A percentile compares a stretch with the other conserved stretches of the same genome.
These are phyloP conservation scores for Rossbeevera mucosa DNA, from an alignment of 768 basidiomycete species.

Conservation along the genomic window DNA sequence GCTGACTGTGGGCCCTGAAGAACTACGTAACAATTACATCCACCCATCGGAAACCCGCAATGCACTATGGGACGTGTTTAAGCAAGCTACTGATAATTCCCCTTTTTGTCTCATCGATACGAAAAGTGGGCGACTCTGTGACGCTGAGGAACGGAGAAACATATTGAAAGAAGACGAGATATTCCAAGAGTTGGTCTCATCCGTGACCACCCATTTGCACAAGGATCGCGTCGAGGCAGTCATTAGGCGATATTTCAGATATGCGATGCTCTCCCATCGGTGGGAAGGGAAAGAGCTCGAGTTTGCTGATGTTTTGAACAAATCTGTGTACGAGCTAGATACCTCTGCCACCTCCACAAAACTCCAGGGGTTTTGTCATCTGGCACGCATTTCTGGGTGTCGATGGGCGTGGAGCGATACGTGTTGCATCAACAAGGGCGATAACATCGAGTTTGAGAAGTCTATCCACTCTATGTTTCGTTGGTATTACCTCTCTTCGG, in stretches of 20 bases:
- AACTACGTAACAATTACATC: constrained; percentile 6
- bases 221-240: constrained; percentile 2
- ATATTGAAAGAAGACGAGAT: constrained; percentile 11
- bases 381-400: constrained; percentile 6
- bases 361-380: constrained; percentile 15
- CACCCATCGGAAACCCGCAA: constrained; percentile 6
- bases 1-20: constrained; percentile 5
- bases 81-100: not conserved
- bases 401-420: constrained; percentile 25
- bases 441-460: constrained; percentile 12
- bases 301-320: constrained; percentile 9
- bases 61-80: not conserved
- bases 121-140: constrained; percentile 14
- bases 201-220: constrained; percentile 7
- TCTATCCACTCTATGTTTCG: constrained; percentile 22
- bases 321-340: constrained; percentile 9
- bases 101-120: constrained; percentile 23
- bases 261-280: constrained; percentile 23
- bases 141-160: constrained; percentile 8
- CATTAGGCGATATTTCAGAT: constrained; percentile 9
- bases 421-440: constrained; percentile 22
- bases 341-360: constrained; percentile 8
- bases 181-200: constrained; percentile 16
- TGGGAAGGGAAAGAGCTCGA: constrained; percentile 15
- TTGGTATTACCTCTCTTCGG: constrained; percentile 15